Evolutionary conservation across 768 basidiomycete genomes (phyloP).

Genomic region (Hortiboletus campestris): DNA sequence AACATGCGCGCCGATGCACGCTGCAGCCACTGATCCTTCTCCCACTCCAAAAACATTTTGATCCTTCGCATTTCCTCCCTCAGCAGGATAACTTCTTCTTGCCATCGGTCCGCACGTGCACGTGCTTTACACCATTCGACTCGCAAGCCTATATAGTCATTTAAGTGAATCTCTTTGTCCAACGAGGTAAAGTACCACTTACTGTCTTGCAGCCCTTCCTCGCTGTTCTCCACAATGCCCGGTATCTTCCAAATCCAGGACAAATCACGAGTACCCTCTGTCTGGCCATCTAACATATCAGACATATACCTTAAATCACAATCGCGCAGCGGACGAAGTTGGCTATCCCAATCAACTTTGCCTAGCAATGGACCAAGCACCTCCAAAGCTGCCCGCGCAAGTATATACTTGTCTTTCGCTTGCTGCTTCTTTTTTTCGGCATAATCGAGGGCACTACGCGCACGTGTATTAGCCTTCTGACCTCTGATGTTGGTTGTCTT

Average conservation of each 20-base stretch:
- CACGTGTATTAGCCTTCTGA: background rate
- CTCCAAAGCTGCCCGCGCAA: background rate
- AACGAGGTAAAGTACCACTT: background rate
- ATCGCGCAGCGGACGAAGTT: too few species aligned
- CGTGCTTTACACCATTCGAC: background rate
- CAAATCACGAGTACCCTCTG: background rate
- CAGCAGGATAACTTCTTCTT: too few species aligned
- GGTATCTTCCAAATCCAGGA: background rate
- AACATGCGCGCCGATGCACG: too few species aligned
- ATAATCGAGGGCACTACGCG: background rate
- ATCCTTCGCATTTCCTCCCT: too few species aligned
- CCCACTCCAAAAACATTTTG: too few species aligned
- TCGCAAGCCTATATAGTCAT: background rate
- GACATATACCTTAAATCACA: too few species aligned
- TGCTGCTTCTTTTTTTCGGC: background rate
- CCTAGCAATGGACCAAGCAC: background rate
- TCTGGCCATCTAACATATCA: background rate
- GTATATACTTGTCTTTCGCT: background rate
- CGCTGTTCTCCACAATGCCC: background rate
- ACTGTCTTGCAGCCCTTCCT: background rate
- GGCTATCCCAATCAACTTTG: too few species aligned
- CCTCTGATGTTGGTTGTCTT: background rate
- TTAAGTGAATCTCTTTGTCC: background rate
- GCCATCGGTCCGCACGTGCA: too few species aligned
- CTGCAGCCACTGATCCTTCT: too few species aligned